These are phyloP conservation scores for Crithidia expoeki DNA, from an alignment of 208 protist genomes.

Conservation along the genomic window DNA sequence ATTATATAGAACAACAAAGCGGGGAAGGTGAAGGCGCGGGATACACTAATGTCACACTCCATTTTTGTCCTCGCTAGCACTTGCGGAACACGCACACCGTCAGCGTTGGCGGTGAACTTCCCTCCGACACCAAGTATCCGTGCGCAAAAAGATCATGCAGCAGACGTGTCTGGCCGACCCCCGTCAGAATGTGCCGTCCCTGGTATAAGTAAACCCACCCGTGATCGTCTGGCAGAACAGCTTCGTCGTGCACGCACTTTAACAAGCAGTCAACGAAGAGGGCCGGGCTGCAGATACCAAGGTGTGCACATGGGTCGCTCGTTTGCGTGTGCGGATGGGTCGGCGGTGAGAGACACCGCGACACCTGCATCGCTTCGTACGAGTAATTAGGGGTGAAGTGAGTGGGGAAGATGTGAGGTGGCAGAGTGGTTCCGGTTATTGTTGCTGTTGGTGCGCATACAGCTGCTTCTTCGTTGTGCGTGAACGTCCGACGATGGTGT, in stretches of 20 bases:
- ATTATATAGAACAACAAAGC: no score
- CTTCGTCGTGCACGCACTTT: conserved; percentile 40
- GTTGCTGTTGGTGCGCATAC: no score
- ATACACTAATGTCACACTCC: no score
- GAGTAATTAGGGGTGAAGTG: conserved; percentile 8
- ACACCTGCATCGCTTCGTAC: conserved; percentile 25
- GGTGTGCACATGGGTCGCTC: background rate
- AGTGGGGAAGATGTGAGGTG: background rate
- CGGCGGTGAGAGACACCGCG: conserved; percentile 14
- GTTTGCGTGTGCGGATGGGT: background rate
- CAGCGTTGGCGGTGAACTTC: background rate
- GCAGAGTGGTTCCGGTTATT: background rate
- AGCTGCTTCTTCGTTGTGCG: conserved; percentile 11
- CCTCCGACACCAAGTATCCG: background rate
- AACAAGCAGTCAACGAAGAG: conserved; percentile 42
- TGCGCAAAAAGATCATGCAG: conserved; percentile 26
- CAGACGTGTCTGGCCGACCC: conserved; percentile 17
- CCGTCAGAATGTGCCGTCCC: conserved; percentile 28
- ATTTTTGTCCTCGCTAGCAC: background rate
- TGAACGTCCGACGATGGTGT: background rate
- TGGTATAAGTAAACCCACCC: conserved; percentile 43
- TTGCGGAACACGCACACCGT: conserved; percentile 42
- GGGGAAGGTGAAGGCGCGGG: no score
- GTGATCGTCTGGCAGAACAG: conserved; percentile 26
- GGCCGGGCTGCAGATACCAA: conserved; percentile 26